A percentile compares a stretch with the other conserved stretches of the same genome.
Evolutionary conservation across 2,329 filamentous ascomycete genomes (phyloP).

Genomic region (Diaporthe batatas): DNA sequence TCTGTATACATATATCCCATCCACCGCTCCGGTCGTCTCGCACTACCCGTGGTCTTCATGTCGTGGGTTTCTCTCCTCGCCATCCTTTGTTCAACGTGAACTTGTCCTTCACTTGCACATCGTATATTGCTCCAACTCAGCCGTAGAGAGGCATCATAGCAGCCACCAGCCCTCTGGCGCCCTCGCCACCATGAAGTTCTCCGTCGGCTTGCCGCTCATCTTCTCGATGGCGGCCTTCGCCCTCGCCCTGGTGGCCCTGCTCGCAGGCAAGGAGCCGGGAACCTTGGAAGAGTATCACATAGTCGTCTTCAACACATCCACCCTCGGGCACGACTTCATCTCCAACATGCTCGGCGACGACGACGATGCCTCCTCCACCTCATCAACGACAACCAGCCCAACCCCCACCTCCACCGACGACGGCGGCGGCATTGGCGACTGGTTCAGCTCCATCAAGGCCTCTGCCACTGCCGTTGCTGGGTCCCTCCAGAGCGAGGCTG

Average conservation of each 20-base stretch:
- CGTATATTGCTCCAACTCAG: not conserved
- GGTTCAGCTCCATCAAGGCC: slow-evolving; percentile 33
- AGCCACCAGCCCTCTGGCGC: not conserved
- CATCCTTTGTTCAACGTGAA: not conserved
- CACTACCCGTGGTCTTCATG: not conserved
- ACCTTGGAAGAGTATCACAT: slow-evolving; percentile 56
- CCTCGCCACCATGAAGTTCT: slow-evolving; percentile 39
- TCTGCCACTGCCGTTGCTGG: slow-evolving; percentile 42
- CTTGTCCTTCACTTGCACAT: not conserved
- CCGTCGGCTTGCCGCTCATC: slow-evolving; percentile 48
- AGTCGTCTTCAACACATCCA: slow-evolving; percentile 58
- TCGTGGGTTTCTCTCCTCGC: not conserved
- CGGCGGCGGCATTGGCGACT: slow-evolving; percentile 42
- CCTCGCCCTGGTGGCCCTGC: slow-evolving; percentile 53
- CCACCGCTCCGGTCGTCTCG: not conserved
- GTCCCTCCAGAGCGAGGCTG: slow-evolving; percentile 45
- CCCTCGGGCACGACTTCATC: slow-evolving; percentile 56
- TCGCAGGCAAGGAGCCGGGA: slow-evolving; percentile 54
- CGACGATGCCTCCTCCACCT: slow-evolving; percentile 43
- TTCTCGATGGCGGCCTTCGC: slow-evolving; percentile 54
- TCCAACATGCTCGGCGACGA: slow-evolving; percentile 40
- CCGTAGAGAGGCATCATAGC: not conserved
- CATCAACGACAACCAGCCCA: slow-evolving; percentile 46
- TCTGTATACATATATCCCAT: slow-evolving; percentile 22
- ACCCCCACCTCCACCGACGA: slow-evolving; percentile 40